phyloP scores from a whole-genome alignment of 441 rosid species.

The Eutrema salsugineum region DNA sequence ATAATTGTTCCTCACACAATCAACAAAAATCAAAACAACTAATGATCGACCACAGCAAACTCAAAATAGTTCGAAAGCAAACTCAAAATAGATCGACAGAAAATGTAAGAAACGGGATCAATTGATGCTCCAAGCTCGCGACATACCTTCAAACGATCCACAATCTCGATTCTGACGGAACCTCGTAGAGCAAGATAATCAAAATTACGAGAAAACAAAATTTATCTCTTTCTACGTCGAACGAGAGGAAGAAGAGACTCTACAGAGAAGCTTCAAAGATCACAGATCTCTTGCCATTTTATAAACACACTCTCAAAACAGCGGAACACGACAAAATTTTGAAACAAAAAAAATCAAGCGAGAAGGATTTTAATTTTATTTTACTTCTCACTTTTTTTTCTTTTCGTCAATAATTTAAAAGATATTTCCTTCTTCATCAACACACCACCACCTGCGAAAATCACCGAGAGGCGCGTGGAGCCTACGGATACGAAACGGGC shows the following conservation, averaged over 20 bases:
- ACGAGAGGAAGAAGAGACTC: slow-evolving; percentile 17
- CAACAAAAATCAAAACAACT: neutral
- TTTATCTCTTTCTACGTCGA: neutral
- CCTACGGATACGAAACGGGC: slow-evolving; percentile 22
- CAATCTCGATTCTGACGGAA: neutral
- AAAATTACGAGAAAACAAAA: neutral
- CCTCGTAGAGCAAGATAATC: neutral
- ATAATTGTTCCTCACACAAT: neutral
- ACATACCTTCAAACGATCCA: slow-evolving; percentile 17
- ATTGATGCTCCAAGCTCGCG: neutral
- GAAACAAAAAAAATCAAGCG: neutral
- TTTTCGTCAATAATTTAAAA: neutral
- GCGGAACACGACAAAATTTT: slow-evolving; percentile 5
- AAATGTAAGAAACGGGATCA: neutral
- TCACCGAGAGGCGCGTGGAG: slow-evolving; percentile 32
- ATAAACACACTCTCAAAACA: neutral
- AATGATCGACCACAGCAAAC: neutral
- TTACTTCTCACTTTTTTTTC: neutral
- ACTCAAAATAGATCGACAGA: no score
- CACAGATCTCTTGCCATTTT: slow-evolving; percentile 16
- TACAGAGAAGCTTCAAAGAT: slow-evolving; percentile 14
- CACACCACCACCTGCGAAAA: slow-evolving; percentile 3
- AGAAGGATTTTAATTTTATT: neutral
- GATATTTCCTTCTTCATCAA: slow-evolving; percentile 17
- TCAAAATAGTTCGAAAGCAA: no score